Evolutionary conservation across 768 basidiomycete genomes (phyloP).

Genomic region (Lactarius hatsudake): DNA sequence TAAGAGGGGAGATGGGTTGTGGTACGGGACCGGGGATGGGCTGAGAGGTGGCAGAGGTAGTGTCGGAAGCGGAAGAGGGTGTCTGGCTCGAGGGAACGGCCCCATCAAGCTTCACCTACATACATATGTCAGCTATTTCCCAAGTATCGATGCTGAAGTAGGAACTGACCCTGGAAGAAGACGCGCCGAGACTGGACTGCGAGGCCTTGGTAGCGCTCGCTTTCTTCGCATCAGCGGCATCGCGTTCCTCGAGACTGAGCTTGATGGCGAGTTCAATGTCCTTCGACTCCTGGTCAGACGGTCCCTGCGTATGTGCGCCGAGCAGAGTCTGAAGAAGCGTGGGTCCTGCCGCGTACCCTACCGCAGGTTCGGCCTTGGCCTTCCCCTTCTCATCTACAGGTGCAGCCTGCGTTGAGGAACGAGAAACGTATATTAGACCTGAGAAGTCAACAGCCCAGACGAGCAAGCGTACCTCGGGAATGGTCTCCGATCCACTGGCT

Average conservation of each 20-base stretch:
- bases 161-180: conserved; percentile 10
- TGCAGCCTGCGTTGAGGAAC: neutral
- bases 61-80: neutral
- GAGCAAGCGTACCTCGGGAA: conserved; percentile 3
- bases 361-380: neutral
- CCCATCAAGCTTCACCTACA: conserved; percentile 6
- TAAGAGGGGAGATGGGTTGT: conserved; percentile 9
- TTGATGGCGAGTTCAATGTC: conserved; percentile 14
- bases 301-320: neutral
- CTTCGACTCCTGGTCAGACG: conserved; percentile 9
- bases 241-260: conserved; percentile 21
- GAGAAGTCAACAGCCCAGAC: no score
- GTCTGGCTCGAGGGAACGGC: neutral
- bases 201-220: neutral
- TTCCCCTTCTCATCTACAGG: conserved; percentile 1
- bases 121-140: neutral
- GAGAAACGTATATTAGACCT: conserved; percentile 2
- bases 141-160: neutral
- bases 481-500: neutral
- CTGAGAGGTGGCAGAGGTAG: neutral
- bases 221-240: conserved; percentile 6
- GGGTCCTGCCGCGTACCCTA: neutral
- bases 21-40: neutral
- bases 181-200: conserved; percentile 5
- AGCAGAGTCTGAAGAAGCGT: neutral